phyloP scores from a whole-genome alignment of 2,329 filamentous ascomycete species.

The Aspergillus viridinutans region DNA sequence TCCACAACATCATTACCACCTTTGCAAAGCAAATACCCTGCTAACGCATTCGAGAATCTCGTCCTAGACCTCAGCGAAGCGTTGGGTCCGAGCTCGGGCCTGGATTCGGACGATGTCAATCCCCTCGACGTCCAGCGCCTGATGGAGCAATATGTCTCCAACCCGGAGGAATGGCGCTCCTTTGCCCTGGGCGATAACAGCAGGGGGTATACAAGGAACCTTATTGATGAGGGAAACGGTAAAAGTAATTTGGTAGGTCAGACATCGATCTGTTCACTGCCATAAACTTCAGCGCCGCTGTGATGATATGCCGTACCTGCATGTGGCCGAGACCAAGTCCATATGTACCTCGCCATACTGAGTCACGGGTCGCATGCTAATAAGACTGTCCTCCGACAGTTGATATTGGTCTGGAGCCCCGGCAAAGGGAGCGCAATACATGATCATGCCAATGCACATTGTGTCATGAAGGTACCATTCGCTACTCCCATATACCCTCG shows the following conservation, averaged over 20 bases:
- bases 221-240: conserved; percentile 85
- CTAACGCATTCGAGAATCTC: conserved; percentile 60
- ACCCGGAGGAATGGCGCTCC: conserved; percentile 64
- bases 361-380: conserved; percentile 5
- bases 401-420: conserved; percentile 85
- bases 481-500: neutral
- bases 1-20: conserved; percentile 11
- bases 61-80: conserved; percentile 68
- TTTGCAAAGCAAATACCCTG: conserved; percentile 4
- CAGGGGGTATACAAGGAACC: conserved; percentile 76
- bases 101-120: conserved; percentile 78
- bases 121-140: conserved; percentile 64
- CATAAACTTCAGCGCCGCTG: neutral
- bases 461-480: conserved; percentile 67
- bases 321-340: neutral
- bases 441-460: conserved; percentile 84
- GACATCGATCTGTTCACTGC: neutral
- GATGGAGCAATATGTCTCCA: conserved; percentile 71
- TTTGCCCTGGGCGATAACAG: conserved; percentile 71
- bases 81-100: conserved; percentile 74
- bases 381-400: conserved; percentile 47
- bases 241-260: conserved; percentile 66
- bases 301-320: neutral
- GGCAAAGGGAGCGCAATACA: conserved; percentile 81
- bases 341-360: neutral